Evolutionary conservation across 2,329 filamentous ascomycete genomes (phyloP).

Genomic region (Verticillium isaacii): DNA sequence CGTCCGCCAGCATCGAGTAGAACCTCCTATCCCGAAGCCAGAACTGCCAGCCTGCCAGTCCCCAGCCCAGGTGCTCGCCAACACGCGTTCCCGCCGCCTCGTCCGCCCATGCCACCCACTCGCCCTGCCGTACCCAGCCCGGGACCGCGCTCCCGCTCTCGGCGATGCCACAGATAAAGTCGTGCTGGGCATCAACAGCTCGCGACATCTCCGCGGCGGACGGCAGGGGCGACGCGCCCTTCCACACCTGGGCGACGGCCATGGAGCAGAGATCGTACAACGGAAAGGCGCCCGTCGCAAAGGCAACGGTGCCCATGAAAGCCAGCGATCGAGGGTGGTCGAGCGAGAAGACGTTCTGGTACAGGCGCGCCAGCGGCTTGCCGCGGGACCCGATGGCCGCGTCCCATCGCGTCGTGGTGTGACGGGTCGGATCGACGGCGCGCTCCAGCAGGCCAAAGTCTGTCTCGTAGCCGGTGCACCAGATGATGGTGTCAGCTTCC

Average conservation of each 20-base stretch:
- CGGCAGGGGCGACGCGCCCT: constrained; percentile 18
- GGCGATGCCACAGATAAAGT: constrained; percentile 19
- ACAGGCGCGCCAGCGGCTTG: constrained; percentile 25
- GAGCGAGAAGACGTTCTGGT: constrained; percentile 34
- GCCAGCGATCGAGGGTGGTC: constrained; percentile 30
- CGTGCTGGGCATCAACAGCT: constrained; percentile 18
- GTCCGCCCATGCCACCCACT: constrained; percentile 27
- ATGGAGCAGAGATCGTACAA: constrained; percentile 30
- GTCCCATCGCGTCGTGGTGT: constrained; percentile 12
- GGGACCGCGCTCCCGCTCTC: constrained; percentile 13
- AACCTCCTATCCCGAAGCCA: constrained; percentile 31
- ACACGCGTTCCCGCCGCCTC: constrained; percentile 34
- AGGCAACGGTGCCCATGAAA: constrained; percentile 18
- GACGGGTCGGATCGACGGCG: constrained; percentile 15
- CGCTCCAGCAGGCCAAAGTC: constrained; percentile 12
- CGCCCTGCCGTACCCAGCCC: constrained; percentile 16
- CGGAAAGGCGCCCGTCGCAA: constrained; percentile 24
- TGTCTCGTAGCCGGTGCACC: constrained; percentile 21
- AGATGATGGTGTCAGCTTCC: constrained; percentile 20
- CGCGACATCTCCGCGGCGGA: constrained; percentile 24
- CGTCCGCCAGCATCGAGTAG: constrained; percentile 30
- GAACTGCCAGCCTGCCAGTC: constrained; percentile 34
- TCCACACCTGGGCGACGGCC: constrained; percentile 34
- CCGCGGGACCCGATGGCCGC: constrained; percentile 18
- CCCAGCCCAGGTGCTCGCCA: constrained; percentile 32